Evolutionary conservation across 805 yeast species (phyloP).

Genomic region (Yamadazyma ubonensis): DNA sequence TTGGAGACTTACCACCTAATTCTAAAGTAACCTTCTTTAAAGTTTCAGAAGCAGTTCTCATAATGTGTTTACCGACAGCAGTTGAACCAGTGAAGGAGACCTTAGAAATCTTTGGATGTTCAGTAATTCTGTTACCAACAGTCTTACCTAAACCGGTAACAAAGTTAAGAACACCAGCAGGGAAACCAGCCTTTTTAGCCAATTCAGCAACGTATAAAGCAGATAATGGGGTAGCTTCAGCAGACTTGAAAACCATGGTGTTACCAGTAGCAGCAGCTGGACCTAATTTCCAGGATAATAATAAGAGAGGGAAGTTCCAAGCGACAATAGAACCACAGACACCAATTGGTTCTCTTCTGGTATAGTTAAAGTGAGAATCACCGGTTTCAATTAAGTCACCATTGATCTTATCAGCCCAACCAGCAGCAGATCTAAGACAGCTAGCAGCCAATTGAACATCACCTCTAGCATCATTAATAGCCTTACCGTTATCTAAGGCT

Average conservation of each 20-base stretch:
- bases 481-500: slow-evolving; percentile 87
- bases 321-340: slow-evolving; percentile 96
- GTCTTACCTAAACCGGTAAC: slow-evolving; percentile 83
- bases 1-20: slow-evolving; percentile 96
- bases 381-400: slow-evolving; percentile 81
- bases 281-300: slow-evolving; percentile 94
- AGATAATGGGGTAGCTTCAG: slow-evolving; percentile 89
- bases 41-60: slow-evolving; percentile 75
- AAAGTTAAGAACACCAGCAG: slow-evolving; percentile 87
- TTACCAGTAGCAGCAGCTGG: slow-evolving; percentile 93
- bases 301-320: slow-evolving; percentile 94
- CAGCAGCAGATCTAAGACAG: slow-evolving; percentile 82
- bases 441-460: slow-evolving; percentile 70
- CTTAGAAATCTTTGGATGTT: slow-evolving; percentile 81
- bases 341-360: slow-evolving; percentile 88
- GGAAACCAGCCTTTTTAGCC: slow-evolving; percentile 80
- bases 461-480: slow-evolving; percentile 64
- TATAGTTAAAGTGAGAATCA: slow-evolving; percentile 66
- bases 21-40: slow-evolving; percentile 91
- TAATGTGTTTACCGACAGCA: slow-evolving; percentile 79
- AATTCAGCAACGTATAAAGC: slow-evolving; percentile 73
- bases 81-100: slow-evolving; percentile 96
- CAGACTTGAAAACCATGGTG: slow-evolving; percentile 83
- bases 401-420: slow-evolving; percentile 84
- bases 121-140: slow-evolving; percentile 77